These are phyloP conservation scores for Solanum ossicruentum DNA, from an alignment of 257 asterid genomes.

Conservation along the genomic window DNA sequence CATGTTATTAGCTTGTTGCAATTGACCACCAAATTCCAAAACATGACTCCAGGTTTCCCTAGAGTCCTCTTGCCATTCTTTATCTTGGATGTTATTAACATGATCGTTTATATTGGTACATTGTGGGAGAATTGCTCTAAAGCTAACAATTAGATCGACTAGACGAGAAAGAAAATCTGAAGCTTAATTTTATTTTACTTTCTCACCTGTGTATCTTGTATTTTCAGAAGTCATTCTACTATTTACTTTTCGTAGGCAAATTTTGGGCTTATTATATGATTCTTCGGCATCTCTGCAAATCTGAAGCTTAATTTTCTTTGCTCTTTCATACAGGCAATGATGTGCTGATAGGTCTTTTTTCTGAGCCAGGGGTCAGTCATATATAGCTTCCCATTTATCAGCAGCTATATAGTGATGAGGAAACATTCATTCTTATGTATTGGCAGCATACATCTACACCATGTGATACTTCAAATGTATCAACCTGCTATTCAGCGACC, in stretches of 20 bases:
- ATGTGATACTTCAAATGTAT: background rate
- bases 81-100: background rate
- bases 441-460: background rate
- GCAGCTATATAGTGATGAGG: background rate
- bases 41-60: background rate
- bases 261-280: background rate
- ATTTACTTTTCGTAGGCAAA: background rate
- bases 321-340: background rate
- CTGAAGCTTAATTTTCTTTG: background rate
- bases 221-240: background rate
- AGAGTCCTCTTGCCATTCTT: background rate
- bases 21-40: background rate
- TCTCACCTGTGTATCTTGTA: background rate
- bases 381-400: background rate
- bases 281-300: background rate
- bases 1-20: background rate
- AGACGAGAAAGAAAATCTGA: background rate
- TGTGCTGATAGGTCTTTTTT: background rate
- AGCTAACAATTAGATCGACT: background rate
- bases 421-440: background rate
- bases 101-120: background rate
- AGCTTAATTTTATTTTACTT: too few relatives aligned
- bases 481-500: background rate
- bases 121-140: background rate
- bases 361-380: background rate